Base-by-base conservation (phyloP, 2,329 filamentous ascomycete species). In the Colletotrichum phormii region DNA sequence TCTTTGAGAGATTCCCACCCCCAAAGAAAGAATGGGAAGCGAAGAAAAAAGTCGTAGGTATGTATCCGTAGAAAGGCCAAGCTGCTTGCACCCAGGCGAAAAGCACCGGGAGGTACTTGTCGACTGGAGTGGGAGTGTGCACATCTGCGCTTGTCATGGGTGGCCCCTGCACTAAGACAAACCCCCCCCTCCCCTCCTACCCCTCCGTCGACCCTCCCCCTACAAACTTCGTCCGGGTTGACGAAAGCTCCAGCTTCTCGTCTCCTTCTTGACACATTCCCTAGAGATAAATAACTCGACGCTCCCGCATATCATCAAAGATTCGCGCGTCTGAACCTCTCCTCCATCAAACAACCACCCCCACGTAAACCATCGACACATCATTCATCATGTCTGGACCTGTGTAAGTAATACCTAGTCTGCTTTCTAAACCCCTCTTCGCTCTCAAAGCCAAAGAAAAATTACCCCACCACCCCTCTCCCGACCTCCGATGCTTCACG, bases 331-430 rank as follows among this genome's bases (percentile, higher is more conserved):
- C 18, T 46, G 71, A 75, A 59, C 68, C 49, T 68, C 57, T 71
- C 49, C 67, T 53, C 51, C 54, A 59, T 64, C 65, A 71, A 63
- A 70, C 29, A 57, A 29, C 63, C 55, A 64, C 59, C 70, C 70
- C 66, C 53, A 70, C 29, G 22, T 49, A 35, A 29, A 54, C 57
- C 64, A 66, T 33, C 54, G 68, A 71, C 71, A 57, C 31, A 75
- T 58, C 73, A 59, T 65, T 82, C 84, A 89, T 84, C 84, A 91
- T 91, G 89, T 91, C 89, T 88, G 88, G 89, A 83, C 84, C 90
- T 84, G 89, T 91, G 90, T 92, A 90, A 92, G 90, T 91, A 72
- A 53, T 75, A 71, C 73, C 64, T 74, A 76, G 66, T 71, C 76
- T 78, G 77, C 76, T 77, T 7, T 57, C 53, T 74, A 49, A 68